These are phyloP conservation scores for Stephania japonica DNA, from an alignment of 164 flowering plant genomes.

Conservation along the genomic window DNA sequence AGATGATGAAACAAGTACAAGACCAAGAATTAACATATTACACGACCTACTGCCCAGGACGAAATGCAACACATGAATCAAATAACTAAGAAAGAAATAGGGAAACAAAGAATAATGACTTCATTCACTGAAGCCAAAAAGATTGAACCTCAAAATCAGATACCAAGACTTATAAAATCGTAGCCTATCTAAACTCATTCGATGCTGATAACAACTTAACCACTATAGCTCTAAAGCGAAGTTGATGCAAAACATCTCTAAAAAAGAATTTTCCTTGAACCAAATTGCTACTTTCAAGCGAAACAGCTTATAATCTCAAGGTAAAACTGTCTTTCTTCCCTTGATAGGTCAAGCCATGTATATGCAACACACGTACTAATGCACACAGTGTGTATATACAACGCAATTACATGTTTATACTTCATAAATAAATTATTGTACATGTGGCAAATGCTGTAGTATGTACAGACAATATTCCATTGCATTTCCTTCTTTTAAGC, in stretches of 20 bases:
- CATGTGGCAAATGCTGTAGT: not conserved
- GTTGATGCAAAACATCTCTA: not conserved
- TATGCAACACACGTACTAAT: not conserved
- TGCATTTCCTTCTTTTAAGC: too few species aligned
- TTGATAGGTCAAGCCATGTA: not conserved
- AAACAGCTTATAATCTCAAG: not conserved
- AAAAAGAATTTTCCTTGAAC: not conserved
- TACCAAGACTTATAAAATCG: not conserved
- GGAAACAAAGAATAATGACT: not conserved
- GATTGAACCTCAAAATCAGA: not conserved
- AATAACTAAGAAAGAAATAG: not conserved
- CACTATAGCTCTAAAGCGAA: not conserved
- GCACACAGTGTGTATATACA: too few species aligned
- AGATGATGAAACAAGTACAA: not conserved
- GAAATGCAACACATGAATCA: not conserved
- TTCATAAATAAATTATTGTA: too few species aligned
- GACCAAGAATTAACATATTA: not conserved
- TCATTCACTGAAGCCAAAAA: not conserved
- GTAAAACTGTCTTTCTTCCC: not conserved
- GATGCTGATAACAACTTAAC: not conserved
- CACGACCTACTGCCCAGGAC: not conserved
- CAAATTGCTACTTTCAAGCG: not conserved
- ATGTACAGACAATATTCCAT: too few species aligned
- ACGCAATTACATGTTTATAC: not conserved
- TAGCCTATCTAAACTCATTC: not conserved